A percentile compares a stretch with the other conserved stretches of the same genome.
These are phyloP conservation scores for Nitzschia putrida DNA, from an alignment of 108 stramenopile species.

Conservation along the genomic window DNA sequence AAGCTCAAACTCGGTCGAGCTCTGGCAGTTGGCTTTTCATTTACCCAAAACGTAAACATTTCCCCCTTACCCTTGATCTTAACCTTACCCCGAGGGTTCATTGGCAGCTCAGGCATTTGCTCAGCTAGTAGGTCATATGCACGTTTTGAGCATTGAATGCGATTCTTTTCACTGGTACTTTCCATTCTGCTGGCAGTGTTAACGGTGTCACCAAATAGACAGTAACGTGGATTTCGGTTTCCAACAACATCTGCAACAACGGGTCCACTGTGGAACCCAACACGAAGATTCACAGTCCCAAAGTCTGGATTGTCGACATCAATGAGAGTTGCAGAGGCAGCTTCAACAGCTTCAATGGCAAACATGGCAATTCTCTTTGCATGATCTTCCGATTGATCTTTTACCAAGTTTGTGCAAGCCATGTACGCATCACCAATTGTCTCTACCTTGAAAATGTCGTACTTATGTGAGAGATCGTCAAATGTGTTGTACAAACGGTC, in stretches of 20 bases:
- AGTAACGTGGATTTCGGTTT: slow-evolving; percentile 53
- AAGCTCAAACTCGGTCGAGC: too few species aligned
- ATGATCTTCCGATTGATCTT: slow-evolving; percentile 50
- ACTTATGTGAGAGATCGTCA: slow-evolving; percentile 56
- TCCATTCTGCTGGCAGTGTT: slow-evolving; percentile 54
- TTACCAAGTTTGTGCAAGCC: slow-evolving; percentile 53
- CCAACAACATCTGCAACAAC: slow-evolving; percentile 76
- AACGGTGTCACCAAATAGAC: slow-evolving; percentile 38
- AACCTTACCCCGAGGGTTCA: slow-evolving; percentile 16
- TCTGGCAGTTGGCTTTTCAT: background rate
- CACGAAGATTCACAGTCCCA: slow-evolving; percentile 58
- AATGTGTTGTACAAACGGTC: slow-evolving; percentile 65
- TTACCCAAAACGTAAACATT: slow-evolving; percentile 25
- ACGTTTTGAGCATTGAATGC: slow-evolving; percentile 52
- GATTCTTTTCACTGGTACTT: slow-evolving; percentile 28
- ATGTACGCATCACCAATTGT: slow-evolving; percentile 69
- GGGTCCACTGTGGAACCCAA: slow-evolving; percentile 66
- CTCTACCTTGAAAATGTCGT: slow-evolving; percentile 65
- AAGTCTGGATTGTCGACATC: slow-evolving; percentile 44
- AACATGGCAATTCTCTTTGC: slow-evolving; percentile 64
- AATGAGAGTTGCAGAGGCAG: slow-evolving; percentile 46
- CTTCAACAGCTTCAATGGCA: slow-evolving; percentile 50
- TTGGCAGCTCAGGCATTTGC: slow-evolving; percentile 18
- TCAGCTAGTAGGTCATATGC: slow-evolving; percentile 1
- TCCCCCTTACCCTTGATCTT: slow-evolving; percentile 56